Evolutionary conservation across 2,329 filamentous ascomycete genomes (phyloP).

Genomic region (Nannizziopsis arthrosporioides): DNA sequence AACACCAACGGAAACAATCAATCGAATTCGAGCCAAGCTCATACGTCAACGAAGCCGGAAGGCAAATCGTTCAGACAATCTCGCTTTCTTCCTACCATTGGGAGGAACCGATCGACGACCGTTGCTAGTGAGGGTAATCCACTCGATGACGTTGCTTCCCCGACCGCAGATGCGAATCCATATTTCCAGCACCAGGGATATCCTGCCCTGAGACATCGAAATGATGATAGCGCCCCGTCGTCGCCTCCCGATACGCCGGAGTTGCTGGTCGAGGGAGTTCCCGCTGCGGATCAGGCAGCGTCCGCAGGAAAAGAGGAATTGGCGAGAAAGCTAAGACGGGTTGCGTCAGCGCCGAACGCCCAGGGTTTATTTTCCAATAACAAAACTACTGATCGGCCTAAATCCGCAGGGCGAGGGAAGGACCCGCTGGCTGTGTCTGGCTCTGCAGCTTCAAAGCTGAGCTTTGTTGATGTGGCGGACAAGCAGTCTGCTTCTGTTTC

Average conservation of each 20-base stretch:
- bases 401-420: conserved; percentile 76
- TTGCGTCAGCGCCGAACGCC: conserved; percentile 92
- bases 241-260: conserved; percentile 84
- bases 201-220: conserved; percentile 84
- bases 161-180: conserved; percentile 87
- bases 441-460: conserved; percentile 42
- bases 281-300: conserved; percentile 55
- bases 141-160: conserved; percentile 77
- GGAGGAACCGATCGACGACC: conserved; percentile 77
- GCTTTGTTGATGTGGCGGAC: conserved; percentile 40
- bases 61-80: conserved; percentile 67
- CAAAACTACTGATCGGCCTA: conserved; percentile 56
- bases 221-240: conserved; percentile 82
- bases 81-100: conserved; percentile 76
- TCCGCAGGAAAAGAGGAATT: conserved; percentile 84
- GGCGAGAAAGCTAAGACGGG: conserved; percentile 79
- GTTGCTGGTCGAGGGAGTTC: conserved; percentile 58
- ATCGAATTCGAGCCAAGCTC: conserved; percentile 17
- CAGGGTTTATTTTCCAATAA: conserved; percentile 70
- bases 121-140: conserved; percentile 87
- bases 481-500: conserved; percentile 22
- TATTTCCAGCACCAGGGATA: conserved; percentile 96
- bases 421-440: conserved; percentile 57
- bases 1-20: conserved; percentile 20
- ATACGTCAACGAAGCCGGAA: conserved; percentile 42